Percentiles rank a stretch among this genome's conserved stretches.
Conservation (phyloP, 208 protist species). For the Wallacemonas sp. region DNA sequence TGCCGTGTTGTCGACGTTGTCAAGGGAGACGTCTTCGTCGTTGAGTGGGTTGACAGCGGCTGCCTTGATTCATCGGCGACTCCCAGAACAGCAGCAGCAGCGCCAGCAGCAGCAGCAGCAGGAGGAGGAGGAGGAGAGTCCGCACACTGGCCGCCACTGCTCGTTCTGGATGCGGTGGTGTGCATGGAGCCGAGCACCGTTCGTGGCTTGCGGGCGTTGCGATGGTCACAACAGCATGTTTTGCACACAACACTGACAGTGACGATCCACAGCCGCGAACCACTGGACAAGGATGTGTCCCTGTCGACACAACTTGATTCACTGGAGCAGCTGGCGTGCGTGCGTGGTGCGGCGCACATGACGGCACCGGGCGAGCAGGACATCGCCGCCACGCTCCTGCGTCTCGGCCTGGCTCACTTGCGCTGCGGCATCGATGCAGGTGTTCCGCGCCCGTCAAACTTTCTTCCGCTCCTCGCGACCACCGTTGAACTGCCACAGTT, state of each 20-base stretch:
- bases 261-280: constrained; percentile 42
- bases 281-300: constrained; percentile 46
- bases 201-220: constrained; percentile 35
- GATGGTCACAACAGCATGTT: constrained; percentile 49
- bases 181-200: constrained; percentile 35
- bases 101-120: no score
- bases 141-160: constrained; percentile 21
- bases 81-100: no score
- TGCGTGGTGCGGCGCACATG: constrained; percentile 23
- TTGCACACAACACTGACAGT: constrained; percentile 38
- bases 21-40: constrained; percentile 54
- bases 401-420: constrained; percentile 28
- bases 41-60: no score
- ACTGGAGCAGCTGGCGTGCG: constrained; percentile 43
- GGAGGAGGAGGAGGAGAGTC: no score
- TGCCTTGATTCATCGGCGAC: no score
- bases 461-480: constrained; percentile 25
- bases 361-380: constrained; percentile 16
- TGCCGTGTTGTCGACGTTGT: constrained; percentile 53
- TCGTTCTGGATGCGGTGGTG: constrained; percentile 43
- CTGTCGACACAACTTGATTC: constrained; percentile 51
- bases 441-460: constrained; percentile 36
- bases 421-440: constrained; percentile 35
- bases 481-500: no score
- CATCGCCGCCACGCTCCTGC: constrained; percentile 31